phyloP scores from a whole-genome alignment of 805 yeast genomes.

The Pichia phayaonensis region DNA sequence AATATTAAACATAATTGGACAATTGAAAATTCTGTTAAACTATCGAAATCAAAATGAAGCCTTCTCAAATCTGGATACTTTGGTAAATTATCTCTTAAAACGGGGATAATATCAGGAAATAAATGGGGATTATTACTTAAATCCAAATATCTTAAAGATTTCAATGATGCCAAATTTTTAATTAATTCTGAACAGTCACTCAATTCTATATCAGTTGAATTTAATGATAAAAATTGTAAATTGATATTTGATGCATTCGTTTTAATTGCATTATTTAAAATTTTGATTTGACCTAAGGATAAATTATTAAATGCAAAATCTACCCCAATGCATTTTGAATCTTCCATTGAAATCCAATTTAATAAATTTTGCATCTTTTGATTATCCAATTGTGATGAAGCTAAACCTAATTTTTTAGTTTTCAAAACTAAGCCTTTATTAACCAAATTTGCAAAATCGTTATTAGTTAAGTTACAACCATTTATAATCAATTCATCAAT shows the following conservation, averaged over 20 bases:
- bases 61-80: slow-evolving; percentile 37
- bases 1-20: slow-evolving; percentile 41
- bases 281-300: slow-evolving; percentile 37
- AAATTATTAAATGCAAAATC: slow-evolving; percentile 51
- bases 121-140: slow-evolving; percentile 44
- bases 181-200: slow-evolving; percentile 34
- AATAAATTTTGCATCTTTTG: slow-evolving; percentile 36
- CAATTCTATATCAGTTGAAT: slow-evolving; percentile 38
- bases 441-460: slow-evolving; percentile 34
- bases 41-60: slow-evolving; percentile 48
- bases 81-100: slow-evolving; percentile 38
- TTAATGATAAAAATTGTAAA: slow-evolving; percentile 44
- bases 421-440: slow-evolving; percentile 33
- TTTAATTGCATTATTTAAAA: slow-evolving; percentile 37
- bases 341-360: slow-evolving; percentile 38
- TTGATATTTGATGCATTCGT: slow-evolving; percentile 21
- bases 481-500: slow-evolving; percentile 51
- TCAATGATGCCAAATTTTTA: slow-evolving; percentile 30
- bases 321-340: slow-evolving; percentile 44
- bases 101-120: slow-evolving; percentile 43
- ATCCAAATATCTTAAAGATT: slow-evolving; percentile 42
- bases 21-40: slow-evolving; percentile 38
- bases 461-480: slow-evolving; percentile 43
- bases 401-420: slow-evolving; percentile 47
- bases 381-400: slow-evolving; percentile 40